Conservation (phyloP, 306 rosid genomes). For the Vigna reflexopilosa region DNA sequence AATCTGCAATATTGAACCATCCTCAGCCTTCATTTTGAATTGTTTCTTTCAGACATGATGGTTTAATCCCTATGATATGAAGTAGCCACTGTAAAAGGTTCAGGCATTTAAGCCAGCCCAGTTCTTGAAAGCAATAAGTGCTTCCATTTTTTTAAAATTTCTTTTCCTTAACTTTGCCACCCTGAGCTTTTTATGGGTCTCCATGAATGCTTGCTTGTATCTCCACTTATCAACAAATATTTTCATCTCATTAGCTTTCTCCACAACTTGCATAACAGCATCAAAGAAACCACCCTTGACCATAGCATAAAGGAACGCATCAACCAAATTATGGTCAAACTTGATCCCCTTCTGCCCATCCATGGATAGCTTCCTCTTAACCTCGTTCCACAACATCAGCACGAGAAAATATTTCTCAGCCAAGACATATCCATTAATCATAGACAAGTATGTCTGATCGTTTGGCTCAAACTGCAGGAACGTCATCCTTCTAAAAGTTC, state of each 20-base stretch:
- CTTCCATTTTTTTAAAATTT: conserved; percentile 81
- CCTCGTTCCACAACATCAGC: conserved; percentile 93
- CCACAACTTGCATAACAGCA: conserved; percentile 95
- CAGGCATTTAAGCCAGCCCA: conserved; percentile 92
- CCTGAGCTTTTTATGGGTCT: conserved; percentile 89
- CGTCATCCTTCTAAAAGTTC: conserved; percentile 89
- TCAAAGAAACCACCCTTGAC: conserved; percentile 98
- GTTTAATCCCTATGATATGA: conserved; percentile 17
- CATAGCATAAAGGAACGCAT: conserved; percentile 88
- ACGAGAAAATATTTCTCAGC: conserved; percentile 82
- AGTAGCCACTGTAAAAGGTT: conserved; percentile 36
- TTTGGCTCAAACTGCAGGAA: conserved; percentile 61
- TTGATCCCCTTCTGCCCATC: conserved; percentile 72
- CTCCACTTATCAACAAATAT: conserved; percentile 96
- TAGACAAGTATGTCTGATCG: conserved; percentile 87
- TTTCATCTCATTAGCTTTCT: conserved; percentile 85
- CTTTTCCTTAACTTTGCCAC: conserved; percentile 77
- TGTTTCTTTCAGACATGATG: conserved; percentile 36
- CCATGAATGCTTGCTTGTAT: conserved; percentile 98
- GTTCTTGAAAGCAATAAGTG: conserved; percentile 89
- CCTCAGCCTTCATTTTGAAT: conserved; percentile 25
- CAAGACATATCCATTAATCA: conserved; percentile 81
- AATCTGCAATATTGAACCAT: conserved; percentile 32
- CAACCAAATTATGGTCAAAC: conserved; percentile 78
- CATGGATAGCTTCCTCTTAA: conserved; percentile 64